These are phyloP conservation scores for Aegilops sharonensis DNA, from an alignment of 176 grass and related monocot genomes.

Conservation along the genomic window DNA sequence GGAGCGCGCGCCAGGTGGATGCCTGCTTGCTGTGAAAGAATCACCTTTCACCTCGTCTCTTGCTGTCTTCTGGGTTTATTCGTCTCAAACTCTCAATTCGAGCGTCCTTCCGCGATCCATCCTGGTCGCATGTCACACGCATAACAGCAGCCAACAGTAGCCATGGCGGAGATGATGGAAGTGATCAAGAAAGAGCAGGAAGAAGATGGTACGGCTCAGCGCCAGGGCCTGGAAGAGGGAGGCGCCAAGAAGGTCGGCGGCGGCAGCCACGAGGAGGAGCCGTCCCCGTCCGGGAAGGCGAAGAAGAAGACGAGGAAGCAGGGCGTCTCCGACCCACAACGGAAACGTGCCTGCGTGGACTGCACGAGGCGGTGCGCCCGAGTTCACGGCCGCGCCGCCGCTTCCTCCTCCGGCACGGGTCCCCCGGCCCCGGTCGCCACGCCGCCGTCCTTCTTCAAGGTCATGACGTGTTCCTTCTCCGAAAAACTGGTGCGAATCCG, in stretches of 20 bases:
- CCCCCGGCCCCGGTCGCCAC: neutral
- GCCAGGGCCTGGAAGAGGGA: neutral
- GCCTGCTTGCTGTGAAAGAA: neutral
- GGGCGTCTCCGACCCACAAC: conserved; percentile 7
- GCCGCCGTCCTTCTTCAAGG: conserved; percentile 64
- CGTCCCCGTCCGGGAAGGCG: neutral
- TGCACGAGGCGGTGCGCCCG: conserved; percentile 41
- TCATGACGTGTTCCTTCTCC: conserved; percentile 71
- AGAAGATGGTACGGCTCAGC: neutral
- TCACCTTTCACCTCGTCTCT: neutral
- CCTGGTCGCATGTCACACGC: neutral
- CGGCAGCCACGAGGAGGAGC: neutral
- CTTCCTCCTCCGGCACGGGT: conserved; percentile 1
- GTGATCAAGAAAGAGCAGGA: conserved; percentile 30
- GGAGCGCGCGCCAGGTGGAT: neutral
- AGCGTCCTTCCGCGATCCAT: neutral
- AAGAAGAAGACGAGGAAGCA: conserved; percentile 24
- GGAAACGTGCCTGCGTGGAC: conserved; percentile 42
- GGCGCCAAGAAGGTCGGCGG: neutral
- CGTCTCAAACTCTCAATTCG: neutral
- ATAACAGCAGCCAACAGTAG: neutral
- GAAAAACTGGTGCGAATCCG: conserved; percentile 41
- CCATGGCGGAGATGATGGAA: neutral
- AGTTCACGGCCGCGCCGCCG: conserved; percentile 17
- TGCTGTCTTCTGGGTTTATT: neutral